Evolutionary conservation across 2,329 filamentous ascomycete genomes (phyloP), one percentile per base, ranked within the genome.

Genomic region (Tolypocladium amazonense): DNA sequence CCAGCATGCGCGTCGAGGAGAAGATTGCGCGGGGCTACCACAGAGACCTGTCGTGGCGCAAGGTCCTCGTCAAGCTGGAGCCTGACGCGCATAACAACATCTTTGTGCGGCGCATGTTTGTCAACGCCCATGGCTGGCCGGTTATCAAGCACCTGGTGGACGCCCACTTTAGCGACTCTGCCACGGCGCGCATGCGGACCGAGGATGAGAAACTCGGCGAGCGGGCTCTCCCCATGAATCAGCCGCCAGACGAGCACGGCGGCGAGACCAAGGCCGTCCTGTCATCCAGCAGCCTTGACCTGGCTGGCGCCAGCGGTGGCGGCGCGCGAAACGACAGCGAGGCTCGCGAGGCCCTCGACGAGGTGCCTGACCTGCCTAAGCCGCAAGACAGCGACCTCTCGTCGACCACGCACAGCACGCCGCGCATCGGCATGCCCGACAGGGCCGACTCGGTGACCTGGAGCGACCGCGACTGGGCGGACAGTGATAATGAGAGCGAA

Each of bases 21-120:
- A 97, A 97, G 75, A 99, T 99, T 65, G 94, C 94, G 1, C 85
- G 94, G 55, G 94, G 92, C 18, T 99, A 99, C 75, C 94, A 99
- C 72, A 86, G 87, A 15, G 91, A 91, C 63, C 76, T 99, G 25
- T 90, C 90, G 1, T 99, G 94, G 94, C 89, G 94, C 54, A 99
- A 99, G 71, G 94, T 99, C 1, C 83, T 99, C 4, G 94, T 99
- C 18, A 89, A 94, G 58, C 80, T 99, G 2, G 93, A 99, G 71
- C 94, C 94, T 0, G 94, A 99, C 73, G 94, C 94, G 0, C 94
- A 41, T 54, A 59, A 99, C 75, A 99, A 99, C 73, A 96, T 99
- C 65, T 88, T 97, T 62, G 94, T 99, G 30, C 88, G 94, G 20
- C 88, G 94, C 59, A 96, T 92, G 87, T 99, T 99, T 72, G 88